These are phyloP conservation scores for Phytophthora pini DNA, from an alignment of 352 stramenopile species.

Conservation along the genomic window DNA sequence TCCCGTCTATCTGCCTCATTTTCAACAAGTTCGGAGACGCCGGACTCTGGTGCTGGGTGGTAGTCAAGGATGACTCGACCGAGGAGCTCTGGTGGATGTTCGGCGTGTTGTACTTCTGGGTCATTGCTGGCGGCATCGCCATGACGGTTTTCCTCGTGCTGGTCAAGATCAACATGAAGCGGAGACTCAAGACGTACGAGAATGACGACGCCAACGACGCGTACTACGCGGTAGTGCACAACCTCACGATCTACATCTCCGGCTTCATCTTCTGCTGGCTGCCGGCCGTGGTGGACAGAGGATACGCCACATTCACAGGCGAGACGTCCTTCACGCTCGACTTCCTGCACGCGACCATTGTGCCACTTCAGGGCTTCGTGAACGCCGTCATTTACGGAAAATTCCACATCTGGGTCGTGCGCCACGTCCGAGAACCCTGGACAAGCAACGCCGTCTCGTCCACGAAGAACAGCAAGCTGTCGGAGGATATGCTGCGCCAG, in stretches of 20 bases:
- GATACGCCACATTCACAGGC: conserved; percentile 64
- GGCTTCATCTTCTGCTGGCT: conserved; percentile 86
- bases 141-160: conserved; percentile 73
- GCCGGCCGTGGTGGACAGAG: conserved; percentile 70
- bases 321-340: conserved; percentile 65
- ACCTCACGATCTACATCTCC: conserved; percentile 83
- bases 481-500: conserved; percentile 45
- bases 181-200: conserved; percentile 68
- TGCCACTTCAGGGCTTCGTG: conserved; percentile 85
- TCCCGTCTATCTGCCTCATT: conserved; percentile 56
- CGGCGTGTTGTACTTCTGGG: conserved; percentile 77
- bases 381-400: conserved; percentile 90
- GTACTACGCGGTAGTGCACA: conserved; percentile 85
- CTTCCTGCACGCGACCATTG: conserved; percentile 78
- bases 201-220: conserved; percentile 80
- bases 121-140: conserved; percentile 57
- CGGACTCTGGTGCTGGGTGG: conserved; percentile 82
- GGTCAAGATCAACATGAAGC: conserved; percentile 85
- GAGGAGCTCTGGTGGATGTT: conserved; percentile 82
- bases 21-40: conserved; percentile 75
- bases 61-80: conserved; percentile 48
- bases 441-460: conserved; percentile 37
- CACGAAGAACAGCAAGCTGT: conserved; percentile 51
- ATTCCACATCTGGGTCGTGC: conserved; percentile 82
- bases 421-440: conserved; percentile 57